Base-by-base conservation (phyloP, 768 basidiomycete species). In the Auricularia cornea region DNA sequence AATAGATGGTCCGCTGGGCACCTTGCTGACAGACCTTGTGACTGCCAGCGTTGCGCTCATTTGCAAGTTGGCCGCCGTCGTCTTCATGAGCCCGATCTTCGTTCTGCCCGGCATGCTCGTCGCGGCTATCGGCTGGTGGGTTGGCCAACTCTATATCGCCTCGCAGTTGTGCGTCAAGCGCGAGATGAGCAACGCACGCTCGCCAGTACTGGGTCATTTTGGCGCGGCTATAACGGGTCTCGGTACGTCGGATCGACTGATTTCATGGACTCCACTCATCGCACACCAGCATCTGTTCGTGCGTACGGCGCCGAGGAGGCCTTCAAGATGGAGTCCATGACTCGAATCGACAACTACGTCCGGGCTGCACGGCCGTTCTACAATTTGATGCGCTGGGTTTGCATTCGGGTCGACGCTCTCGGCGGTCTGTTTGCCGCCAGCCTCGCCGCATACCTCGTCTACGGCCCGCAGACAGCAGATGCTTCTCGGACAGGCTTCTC, bases 101-200 rank as follows among this genome's bases (percentile, higher is more conserved):
- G 48, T 64, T 14, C 6, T 69, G 2, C 65, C 66, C 1, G 69
- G 69, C 3, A 20, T 70, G 30, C 6, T 63, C 4, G 41, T 71
- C 8, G 66, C 62, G 33, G 63, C 67, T 2, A 14, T 74, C 20
- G 76, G 73, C 18, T 69, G 63, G 28, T 59, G 69, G 23, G 40
- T 74, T 3, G 76, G 74, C 20, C 73, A 75, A 60, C 61, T 77
- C 8, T 77, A 77, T 65, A 76, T 78, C 54, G 72, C 74, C 60
- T 71, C 72, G 52, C 77, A 78, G 62, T 67, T 77, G 33, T 68
- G 70, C n/a, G 71, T 76, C 67, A 78, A 77, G 70, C 68, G 75
- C n/a, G 72, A 74, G 61, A 72, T 74, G 70, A 69, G 66, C 2
- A 76, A 75, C 62, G 66, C 71, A 33, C 72, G 74, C 60, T 69